These are phyloP conservation scores for Solanum sejunctum DNA, from an alignment of 257 asterid species.

Conservation along the genomic window DNA sequence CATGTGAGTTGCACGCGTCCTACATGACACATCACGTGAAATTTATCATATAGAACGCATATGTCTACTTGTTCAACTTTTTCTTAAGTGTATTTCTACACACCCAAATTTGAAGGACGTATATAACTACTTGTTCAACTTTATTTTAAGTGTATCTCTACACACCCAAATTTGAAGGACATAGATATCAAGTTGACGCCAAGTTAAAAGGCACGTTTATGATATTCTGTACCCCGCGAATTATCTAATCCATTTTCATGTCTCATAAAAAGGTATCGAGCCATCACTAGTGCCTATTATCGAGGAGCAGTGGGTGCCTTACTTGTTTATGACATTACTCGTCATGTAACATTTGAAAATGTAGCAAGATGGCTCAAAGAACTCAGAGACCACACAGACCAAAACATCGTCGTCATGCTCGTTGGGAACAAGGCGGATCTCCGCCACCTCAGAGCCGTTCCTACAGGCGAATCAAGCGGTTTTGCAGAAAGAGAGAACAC, in stretches of 20 bases:
- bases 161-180: too few species aligned
- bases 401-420: slow-evolving; percentile 67
- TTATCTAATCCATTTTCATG: neutral
- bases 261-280: slow-evolving; percentile 52
- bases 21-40: too few species aligned
- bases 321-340: slow-evolving; percentile 67
- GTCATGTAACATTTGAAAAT: slow-evolving; percentile 62
- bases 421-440: slow-evolving; percentile 85
- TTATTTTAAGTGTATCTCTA: too few species aligned
- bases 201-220: too few species aligned
- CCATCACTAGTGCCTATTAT: slow-evolving; percentile 79
- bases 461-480: slow-evolving; percentile 34
- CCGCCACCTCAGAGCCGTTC: slow-evolving; percentile 70
- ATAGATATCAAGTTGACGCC: too few species aligned
- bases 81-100: too few species aligned
- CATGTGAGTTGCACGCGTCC: too few species aligned
- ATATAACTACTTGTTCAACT: too few species aligned
- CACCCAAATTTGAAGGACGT: too few species aligned
- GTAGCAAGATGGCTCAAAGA: slow-evolving; percentile 78
- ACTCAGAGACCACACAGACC: slow-evolving; percentile 78
- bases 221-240: neutral
- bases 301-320: slow-evolving; percentile 82
- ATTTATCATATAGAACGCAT: too few species aligned
- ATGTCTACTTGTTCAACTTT: too few species aligned
- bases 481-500: slow-evolving; percentile 59